Base-by-base conservation (phyloP, 1,284 basidiomycete genomes). In the Leccinum subspadiceum region DNA sequence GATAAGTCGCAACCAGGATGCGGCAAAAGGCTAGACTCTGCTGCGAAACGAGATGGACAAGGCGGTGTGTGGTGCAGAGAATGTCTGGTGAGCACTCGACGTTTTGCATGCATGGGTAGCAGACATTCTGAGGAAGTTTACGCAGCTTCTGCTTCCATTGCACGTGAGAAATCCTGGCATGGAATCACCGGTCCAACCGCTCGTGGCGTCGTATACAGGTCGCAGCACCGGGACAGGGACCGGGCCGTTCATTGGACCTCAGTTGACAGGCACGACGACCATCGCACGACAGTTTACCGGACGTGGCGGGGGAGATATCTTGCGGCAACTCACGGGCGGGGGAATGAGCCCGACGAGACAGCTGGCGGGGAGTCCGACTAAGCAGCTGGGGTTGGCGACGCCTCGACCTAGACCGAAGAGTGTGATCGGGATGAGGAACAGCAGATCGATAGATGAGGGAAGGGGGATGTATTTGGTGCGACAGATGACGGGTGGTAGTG, bases 21-120 rank as follows among this genome's bases (percentile, higher is more conserved):
- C 68, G 87, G 89, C 12, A 93, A 93, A 77, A 85, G 82, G 65
- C 73, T 93, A 22, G 91, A 93, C 70, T 90, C 87, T 65, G 90
- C 85, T 17, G 91, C 91, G n/a, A 93, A 90, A 74, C 81, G 77
- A 24, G 87, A 87, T 68, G 76, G 74, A 13, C 83, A 87, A 49
- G 88, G 89, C 2, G 81, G 83, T 7, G 83, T 92, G 29, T 93
- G 90, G 88, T 93, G 91, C 72, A 79, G 90, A 64, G 90, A 91
- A 72, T 93, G 91, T 72, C 77, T 87, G 69, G 92, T 93, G 69
- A 75, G 82, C 75, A 39, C 55, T 60, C 35, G 24, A 55, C 49
- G 56, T 39, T 58, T 61, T 35, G 10, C 48, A 56, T 59, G 26
- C 39, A 5, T 54, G 46, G 22, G 33, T 6, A 48, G 29, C 20